phyloP scores from a whole-genome alignment of 2,329 filamentous ascomycete genomes.

The Calycina marina region DNA sequence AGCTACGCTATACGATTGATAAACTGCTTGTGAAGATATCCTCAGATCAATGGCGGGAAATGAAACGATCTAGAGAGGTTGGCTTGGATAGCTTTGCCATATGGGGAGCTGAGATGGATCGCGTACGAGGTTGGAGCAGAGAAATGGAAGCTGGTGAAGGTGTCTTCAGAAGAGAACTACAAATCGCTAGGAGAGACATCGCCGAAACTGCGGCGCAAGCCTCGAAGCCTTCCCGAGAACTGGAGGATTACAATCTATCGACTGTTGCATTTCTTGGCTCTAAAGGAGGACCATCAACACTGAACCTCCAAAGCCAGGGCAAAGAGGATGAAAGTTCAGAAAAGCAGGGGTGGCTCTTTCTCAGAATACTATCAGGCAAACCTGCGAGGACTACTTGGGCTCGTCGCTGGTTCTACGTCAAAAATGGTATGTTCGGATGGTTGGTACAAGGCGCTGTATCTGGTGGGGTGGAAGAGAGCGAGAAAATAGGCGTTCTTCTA shows the following conservation, averaged over 20 bases:
- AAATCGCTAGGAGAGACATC: constrained; percentile 65
- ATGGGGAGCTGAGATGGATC: constrained; percentile 71
- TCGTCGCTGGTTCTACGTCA: constrained; percentile 88
- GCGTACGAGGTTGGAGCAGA: constrained; percentile 81
- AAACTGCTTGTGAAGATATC: constrained; percentile 75
- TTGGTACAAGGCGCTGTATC: constrained; percentile 67
- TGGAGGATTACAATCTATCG: constrained; percentile 83
- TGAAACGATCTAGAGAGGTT: constrained; percentile 56
- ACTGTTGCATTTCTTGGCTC: constrained; percentile 78
- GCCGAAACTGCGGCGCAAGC: constrained; percentile 59
- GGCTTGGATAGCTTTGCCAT: constrained; percentile 45
- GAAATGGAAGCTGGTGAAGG: constrained; percentile 88
- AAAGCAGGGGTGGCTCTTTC: constrained; percentile 90
- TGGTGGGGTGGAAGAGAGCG: constrained; percentile 82
- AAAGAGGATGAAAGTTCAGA: constrained; percentile 41
- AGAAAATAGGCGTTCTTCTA: constrained; percentile 87
- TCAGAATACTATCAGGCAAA: constrained; percentile 71
- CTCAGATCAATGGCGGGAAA: constrained; percentile 76
- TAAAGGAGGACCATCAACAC: constrained; percentile 41
- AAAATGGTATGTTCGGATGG: constrained; percentile 92
- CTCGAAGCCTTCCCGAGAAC: constrained; percentile 71
- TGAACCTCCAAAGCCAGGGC: constrained; percentile 30
- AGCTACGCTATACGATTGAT: constrained; percentile 72
- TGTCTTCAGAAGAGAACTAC: constrained; percentile 67
- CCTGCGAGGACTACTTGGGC: constrained; percentile 83